Conservation (phyloP, 1,284 basidiomycete species). For the Ustilago curta region DNA sequence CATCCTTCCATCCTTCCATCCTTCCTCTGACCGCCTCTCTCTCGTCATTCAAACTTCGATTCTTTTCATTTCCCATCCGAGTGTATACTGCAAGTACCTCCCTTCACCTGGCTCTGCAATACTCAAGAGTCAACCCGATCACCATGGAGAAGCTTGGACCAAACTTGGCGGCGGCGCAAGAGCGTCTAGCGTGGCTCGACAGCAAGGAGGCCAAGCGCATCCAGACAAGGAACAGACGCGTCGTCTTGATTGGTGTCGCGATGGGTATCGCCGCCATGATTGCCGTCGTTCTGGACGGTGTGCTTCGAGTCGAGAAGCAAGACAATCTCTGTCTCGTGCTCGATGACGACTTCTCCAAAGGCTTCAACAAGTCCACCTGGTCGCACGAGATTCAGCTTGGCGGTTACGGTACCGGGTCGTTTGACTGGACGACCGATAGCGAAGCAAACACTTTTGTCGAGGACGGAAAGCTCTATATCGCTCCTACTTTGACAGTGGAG, state of each 20-base stretch:
- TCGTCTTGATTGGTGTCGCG: constrained; percentile 29
- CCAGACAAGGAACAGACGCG: constrained; percentile 36
- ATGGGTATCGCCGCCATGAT: constrained; percentile 40
- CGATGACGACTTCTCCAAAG: constrained; percentile 79
- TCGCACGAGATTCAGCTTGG: constrained; percentile 82
- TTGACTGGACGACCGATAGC: constrained; percentile 86
- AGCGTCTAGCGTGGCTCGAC: constrained; percentile 39
- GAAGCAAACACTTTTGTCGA: constrained; percentile 82
- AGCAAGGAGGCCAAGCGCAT: constrained; percentile 36
- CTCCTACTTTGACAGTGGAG: constrained; percentile 84
- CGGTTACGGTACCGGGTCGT: constrained; percentile 87
- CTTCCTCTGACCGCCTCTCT: too few species aligned
- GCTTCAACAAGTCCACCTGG: constrained; percentile 77
- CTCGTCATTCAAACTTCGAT: neutral
- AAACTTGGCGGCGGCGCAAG: constrained; percentile 20
- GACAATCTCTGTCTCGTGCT: constrained; percentile 76
- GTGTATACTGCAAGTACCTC: neutral
- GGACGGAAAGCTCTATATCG: constrained; percentile 81
- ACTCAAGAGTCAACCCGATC: neutral
- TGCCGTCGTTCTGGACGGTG: constrained; percentile 32
- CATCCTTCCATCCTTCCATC: too few species aligned
- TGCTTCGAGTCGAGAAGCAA: constrained; percentile 29
- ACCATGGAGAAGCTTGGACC: constrained; percentile 26
- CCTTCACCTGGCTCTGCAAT: neutral
- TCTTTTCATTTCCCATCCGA: constrained; percentile 3